Evolutionary conservation across 768 basidiomycete genomes (phyloP).

Genomic region (Krasilnikovozyma curviuscula): DNA sequence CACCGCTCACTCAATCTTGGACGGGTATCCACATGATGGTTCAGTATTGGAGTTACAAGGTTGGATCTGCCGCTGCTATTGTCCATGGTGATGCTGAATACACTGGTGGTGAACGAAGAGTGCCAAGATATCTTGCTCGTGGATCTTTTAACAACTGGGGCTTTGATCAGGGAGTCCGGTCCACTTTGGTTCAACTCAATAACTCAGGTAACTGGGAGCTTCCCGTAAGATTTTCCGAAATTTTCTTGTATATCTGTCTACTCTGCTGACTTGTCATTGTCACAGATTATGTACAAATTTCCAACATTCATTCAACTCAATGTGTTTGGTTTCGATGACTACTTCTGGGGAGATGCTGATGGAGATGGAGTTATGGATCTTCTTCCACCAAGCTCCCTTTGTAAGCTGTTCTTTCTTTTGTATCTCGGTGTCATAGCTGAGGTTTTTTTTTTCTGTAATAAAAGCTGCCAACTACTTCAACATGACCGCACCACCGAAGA

Average conservation of each 20-base stretch:
- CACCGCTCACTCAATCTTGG: too few relatives aligned
- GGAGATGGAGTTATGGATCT: constrained; percentile 74
- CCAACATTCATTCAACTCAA: constrained; percentile 77
- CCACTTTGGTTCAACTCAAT: constrained; percentile 42
- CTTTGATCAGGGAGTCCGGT: constrained; percentile 59
- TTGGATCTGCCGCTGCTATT: constrained; percentile 43
- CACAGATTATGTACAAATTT: constrained; percentile 60
- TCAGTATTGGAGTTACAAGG: constrained; percentile 67
- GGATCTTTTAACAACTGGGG: constrained; percentile 86
- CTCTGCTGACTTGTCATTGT: too few relatives aligned
- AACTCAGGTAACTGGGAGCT: constrained; percentile 57
- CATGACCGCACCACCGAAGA: constrained; percentile 64
- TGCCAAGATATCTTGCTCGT: constrained; percentile 69
- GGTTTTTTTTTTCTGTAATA: background rate
- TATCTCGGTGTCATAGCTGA: background rate
- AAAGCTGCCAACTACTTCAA: constrained; percentile 62
- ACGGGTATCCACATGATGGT: constrained; percentile 75
- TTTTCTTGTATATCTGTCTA: too few relatives aligned
- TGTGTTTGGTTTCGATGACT: constrained; percentile 77
- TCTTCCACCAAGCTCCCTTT: constrained; percentile 55
- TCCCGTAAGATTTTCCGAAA: background rate
- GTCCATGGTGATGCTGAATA: constrained; percentile 59
- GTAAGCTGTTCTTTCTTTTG: background rate
- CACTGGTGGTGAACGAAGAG: constrained; percentile 42
- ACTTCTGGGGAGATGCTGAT: constrained; percentile 78